Conservation (phyloP, 768 basidiomycete genomes). For the Boletus eberwhitei region DNA sequence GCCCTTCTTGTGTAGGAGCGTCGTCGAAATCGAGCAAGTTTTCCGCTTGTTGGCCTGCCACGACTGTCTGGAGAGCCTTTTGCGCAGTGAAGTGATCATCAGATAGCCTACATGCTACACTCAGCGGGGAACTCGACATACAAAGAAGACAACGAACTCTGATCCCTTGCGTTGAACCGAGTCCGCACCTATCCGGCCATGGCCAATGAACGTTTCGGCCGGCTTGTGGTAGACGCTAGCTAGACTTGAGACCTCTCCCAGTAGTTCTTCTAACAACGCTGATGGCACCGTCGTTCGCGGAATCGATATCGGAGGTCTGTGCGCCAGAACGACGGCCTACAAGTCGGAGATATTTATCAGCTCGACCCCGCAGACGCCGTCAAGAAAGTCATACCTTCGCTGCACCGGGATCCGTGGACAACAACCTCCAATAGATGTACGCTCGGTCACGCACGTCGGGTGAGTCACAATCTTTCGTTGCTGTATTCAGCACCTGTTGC, state of each 20-base stretch:
- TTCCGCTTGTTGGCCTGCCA: constrained; percentile 88
- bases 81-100: constrained; percentile 74
- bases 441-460: constrained; percentile 96
- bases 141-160: constrained; percentile 44
- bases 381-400: constrained; percentile 65
- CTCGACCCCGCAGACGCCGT: background rate
- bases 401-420: constrained; percentile 92
- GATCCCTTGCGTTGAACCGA: constrained; percentile 60
- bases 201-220: constrained; percentile 90
- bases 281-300: constrained; percentile 88
- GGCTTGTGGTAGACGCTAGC: constrained; percentile 99
- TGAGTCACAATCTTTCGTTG: constrained; percentile 95
- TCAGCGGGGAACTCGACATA: constrained; percentile 3
- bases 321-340: constrained; percentile 83
- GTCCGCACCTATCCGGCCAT: constrained; percentile 84
- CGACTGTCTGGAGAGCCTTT: constrained; percentile 89
- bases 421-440: constrained; percentile 95
- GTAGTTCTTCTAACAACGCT: constrained; percentile 83
- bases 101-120: constrained; percentile 37
- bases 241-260: constrained; percentile 84
- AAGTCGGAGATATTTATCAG: constrained; percentile 1
- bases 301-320: constrained; percentile 90
- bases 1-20: constrained; percentile 47
- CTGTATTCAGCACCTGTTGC: constrained; percentile 87
- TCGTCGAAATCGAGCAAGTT: constrained; percentile 95